Conservation (phyloP, 352 stramenopile genomes). For the Phytophthora ramorum region DNA sequence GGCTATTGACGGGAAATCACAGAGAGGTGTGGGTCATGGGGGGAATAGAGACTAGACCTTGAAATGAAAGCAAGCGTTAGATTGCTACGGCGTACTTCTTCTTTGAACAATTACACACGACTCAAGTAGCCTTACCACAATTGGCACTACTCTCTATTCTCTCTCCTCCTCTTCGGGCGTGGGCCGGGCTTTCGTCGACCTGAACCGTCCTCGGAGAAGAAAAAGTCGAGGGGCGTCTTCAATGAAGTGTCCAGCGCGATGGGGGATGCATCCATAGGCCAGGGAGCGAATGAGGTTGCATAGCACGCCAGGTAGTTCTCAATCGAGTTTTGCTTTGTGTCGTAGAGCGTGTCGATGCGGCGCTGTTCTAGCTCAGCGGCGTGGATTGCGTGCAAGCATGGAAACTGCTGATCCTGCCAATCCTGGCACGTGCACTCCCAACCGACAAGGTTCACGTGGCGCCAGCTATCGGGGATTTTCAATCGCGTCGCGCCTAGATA, state of each 20-base stretch:
- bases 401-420: constrained; percentile 82
- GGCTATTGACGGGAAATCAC: constrained; percentile 23
- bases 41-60: neutral
- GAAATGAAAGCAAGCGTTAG: constrained; percentile 4
- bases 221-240: constrained; percentile 73
- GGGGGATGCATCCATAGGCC: constrained; percentile 60
- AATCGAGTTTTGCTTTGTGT: constrained; percentile 72
- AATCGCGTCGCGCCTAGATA: constrained; percentile 63
- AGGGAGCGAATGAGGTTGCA: constrained; percentile 62
- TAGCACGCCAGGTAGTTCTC: constrained; percentile 73
- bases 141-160: neutral
- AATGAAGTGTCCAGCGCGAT: constrained; percentile 50
- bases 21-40: no score
- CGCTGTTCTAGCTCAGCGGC: constrained; percentile 73
- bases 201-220: constrained; percentile 61
- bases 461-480: constrained; percentile 74
- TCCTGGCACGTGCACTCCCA: constrained; percentile 86
- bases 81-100: neutral
- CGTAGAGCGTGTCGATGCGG: constrained; percentile 78
- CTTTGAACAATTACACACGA: neutral
- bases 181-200: constrained; percentile 71
- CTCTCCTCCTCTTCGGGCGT: constrained; percentile 47
- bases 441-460: constrained; percentile 75
- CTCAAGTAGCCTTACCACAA: neutral
- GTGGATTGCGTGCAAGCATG: constrained; percentile 81